Evolutionary conservation across 305 asterid genomes (phyloP), one percentile per base, ranked within the genome.

Genomic region (Stenogyne calaminthoides): DNA sequence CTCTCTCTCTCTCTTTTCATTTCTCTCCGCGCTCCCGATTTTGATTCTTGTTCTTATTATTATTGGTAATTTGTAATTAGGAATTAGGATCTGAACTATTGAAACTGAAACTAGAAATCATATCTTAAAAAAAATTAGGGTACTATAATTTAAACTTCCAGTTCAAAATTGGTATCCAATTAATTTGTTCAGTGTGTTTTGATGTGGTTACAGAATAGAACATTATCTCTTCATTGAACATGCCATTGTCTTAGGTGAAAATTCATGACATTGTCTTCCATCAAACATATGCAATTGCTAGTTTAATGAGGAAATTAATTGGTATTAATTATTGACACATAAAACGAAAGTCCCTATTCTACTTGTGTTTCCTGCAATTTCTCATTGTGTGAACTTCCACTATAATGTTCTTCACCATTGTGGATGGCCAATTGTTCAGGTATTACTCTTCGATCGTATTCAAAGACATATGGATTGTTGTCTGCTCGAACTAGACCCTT

Each of bases 401-500:
- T 62, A 25, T 14, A 22, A 63, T 37, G 52, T 49, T 61, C 52
- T 11, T 58, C 64, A 64, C 29, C 59, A 7, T 63, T 67, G 27
- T 64, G 68, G 27, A 70, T 66, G 57, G 19, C 67, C 57, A 16
- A 58, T 39, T 74, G 77, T 64, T 76, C 71, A 80, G 88, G 82
- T 75, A 64, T 69, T 56, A 61, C 78, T 68, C 64, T 78, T 77
- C 75, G 73, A 46, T 56, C 64, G 70, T 55, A 67, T 77, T 78
- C 69, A 36, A 46, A 74, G 42, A 52, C 51, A 11, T 44, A 77
- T 70, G 77, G 76, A 71, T 80, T 71, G 39, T 46, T 70, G 60
- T 71, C 80, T 46, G 70, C 76, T 72, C 84, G 70, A 73, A 84
- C 25, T 51, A 81, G 67, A 62, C 61, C 76, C 34, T 47, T 32